Evolutionary conservation across 805 yeast genomes (phyloP), one percentile per base, ranked within the genome.

Genomic region (Wickerhamomyces chaumierensis): DNA sequence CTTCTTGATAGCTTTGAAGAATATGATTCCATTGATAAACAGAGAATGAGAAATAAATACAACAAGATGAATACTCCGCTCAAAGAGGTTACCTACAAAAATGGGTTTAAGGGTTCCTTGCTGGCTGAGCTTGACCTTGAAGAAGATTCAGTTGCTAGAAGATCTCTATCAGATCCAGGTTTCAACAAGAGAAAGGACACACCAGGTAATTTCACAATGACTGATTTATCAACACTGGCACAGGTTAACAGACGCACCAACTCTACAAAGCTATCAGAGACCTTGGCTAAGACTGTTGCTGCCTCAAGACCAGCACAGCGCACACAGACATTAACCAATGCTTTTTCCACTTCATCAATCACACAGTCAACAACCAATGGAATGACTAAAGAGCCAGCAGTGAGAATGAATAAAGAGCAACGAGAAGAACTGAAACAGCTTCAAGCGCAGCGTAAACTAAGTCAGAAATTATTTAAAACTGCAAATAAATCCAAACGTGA

Each of bases 401-500:
- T 25, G 9, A 25, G 29, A 25, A 25, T 25, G 12, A 40, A 35
- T 25, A 46, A 43, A 23, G 39, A 38, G 27, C 43, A 42, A 16
- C 36, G 39, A 21, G 39, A 36, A 13, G 37, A 32, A 5, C 11
- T 20, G 14, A 47, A 43, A 31, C 15, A 18, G 7, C 41, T 40
- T 8, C 36, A 41, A 8, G 37, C 38, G 31, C 19, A 28, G n/a
- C 45, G 42, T 5, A 39, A 47, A 18, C 31, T 17, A 11, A 17
- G 35, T 4, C 42, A 44, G 28, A 48, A 44, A 31, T 20, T 40
- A 9, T 56, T 54, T 33, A 58, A 53, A 39, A 55, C 53, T 15
- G 60, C 56, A 1, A 73, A 72, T 44, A 65, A 60, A 40, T 46
- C 50, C 1, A 54, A 48, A 3, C 54, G 75, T 37, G 56, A 66